Percentiles rank a stretch among this genome's conserved stretches.
Conservation (phyloP, 768 basidiomycete species). For the Naganishia vishniacii region DNA sequence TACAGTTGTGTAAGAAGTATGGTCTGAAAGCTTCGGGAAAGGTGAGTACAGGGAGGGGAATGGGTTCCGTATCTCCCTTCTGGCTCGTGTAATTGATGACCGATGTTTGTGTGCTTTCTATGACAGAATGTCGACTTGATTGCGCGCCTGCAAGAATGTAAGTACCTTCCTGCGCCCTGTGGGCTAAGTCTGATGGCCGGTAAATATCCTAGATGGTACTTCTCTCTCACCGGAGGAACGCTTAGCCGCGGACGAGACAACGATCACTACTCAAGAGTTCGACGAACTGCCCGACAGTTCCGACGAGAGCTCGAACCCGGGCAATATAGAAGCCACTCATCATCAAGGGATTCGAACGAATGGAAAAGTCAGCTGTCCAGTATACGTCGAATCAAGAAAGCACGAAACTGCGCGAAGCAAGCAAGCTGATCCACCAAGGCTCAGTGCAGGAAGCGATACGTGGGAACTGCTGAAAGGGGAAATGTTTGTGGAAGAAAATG, state of each 20-base stretch:
- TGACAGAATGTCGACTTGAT: slow-evolving; percentile 19
- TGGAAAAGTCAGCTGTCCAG: no score
- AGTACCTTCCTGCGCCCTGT: not conserved
- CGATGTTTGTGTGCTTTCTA: no score
- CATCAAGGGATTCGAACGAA: not conserved
- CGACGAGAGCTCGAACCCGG: not conserved
- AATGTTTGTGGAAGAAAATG: not conserved
- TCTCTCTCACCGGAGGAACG: not conserved
- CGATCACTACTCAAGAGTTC: not conserved
- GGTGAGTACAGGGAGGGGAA: no score
- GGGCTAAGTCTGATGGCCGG: not conserved
- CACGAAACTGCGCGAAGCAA: no score
- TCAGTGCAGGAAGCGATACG: not conserved
- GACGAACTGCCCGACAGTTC: not conserved
- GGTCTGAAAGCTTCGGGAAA: slow-evolving; percentile 22
- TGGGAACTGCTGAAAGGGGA: slow-evolving; percentile 1
- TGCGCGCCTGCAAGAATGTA: slow-evolving; percentile 10
- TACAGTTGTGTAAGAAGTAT: slow-evolving; percentile 15
- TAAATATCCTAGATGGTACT: not conserved
- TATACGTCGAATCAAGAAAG: no score
- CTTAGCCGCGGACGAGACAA: not conserved
- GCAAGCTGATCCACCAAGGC: not conserved
- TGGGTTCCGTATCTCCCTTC: no score
- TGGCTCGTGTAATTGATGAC: no score
- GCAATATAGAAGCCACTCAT: not conserved